Conservation (phyloP, 306 rosid genomes). For the Dalbergia oliveri region DNA sequence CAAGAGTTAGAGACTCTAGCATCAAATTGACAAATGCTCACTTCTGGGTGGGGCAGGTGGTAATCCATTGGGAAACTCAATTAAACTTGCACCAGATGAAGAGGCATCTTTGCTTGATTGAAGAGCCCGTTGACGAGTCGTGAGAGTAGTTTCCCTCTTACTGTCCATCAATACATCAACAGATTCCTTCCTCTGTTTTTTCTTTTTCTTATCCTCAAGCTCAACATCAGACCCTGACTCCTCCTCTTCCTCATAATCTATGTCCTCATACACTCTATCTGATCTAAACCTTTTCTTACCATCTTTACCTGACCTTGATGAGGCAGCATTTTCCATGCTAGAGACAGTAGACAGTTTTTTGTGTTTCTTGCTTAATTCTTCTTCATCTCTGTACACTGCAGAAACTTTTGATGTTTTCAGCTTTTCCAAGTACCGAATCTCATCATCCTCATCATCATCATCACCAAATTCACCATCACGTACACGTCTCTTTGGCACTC, state of each 20-base stretch:
- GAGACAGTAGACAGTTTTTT: conserved; percentile 82
- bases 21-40: conserved; percentile 59
- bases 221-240: conserved; percentile 81
- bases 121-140: conserved; percentile 89
- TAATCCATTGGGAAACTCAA: conserved; percentile 94
- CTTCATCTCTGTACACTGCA: conserved; percentile 73
- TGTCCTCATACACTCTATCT: conserved; percentile 32
- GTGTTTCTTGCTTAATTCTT: conserved; percentile 82
- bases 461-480: conserved; percentile 76
- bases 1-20: conserved; percentile 34
- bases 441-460: conserved; percentile 80
- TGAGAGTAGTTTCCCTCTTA: conserved; percentile 81
- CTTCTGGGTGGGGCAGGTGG: conserved; percentile 97
- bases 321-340: conserved; percentile 62
- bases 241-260: conserved; percentile 65
- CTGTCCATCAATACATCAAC: conserved; percentile 74
- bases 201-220: conserved; percentile 73
- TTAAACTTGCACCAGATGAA: conserved; percentile 65
- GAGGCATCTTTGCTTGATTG: conserved; percentile 88
- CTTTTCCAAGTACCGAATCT: conserved; percentile 92
- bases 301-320: conserved; percentile 43
- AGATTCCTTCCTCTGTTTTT: conserved; percentile 82
- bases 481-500: conserved; percentile 75
- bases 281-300: conserved; percentile 39
- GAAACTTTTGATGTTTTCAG: conserved; percentile 76